phyloP scores from a whole-genome alignment of 345 rosid species.

The Syzygium oleosum region DNA sequence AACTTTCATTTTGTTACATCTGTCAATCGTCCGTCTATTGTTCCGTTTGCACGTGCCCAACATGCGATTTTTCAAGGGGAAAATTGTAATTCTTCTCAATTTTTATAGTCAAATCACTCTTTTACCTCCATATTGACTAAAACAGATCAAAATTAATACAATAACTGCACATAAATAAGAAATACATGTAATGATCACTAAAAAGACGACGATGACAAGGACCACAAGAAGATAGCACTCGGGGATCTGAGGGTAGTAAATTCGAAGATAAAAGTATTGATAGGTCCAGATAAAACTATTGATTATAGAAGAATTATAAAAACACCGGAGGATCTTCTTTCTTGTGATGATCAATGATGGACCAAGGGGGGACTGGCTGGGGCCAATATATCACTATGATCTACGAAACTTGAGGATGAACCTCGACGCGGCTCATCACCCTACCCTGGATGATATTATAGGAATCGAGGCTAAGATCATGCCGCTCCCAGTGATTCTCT shows the following conservation, averaged over 20 bases:
- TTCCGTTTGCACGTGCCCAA: not conserved
- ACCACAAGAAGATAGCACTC: not conserved
- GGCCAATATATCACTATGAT: not conserved
- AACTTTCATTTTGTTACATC: too few relatives aligned
- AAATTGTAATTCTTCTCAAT: not conserved
- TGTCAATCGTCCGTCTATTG: not conserved
- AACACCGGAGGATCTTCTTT: not conserved
- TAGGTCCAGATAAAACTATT: not conserved
- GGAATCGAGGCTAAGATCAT: too few relatives aligned
- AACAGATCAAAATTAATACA: not conserved
- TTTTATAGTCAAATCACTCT: not conserved
- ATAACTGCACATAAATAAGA: not conserved
- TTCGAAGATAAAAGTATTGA: too few relatives aligned
- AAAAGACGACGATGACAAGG: not conserved
- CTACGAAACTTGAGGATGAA: not conserved
- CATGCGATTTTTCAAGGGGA: too few relatives aligned
- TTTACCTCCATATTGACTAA: not conserved
- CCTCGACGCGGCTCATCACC: not conserved
- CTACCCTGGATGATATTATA: not conserved
- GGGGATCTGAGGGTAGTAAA: rapidly evolving
- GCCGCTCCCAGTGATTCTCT: too few relatives aligned
- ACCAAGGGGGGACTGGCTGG: not conserved
- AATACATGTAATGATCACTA: not conserved
- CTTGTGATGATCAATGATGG: not conserved
- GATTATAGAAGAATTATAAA: not conserved